Evolutionary conservation across 306 rosid species (phyloP).

Genomic region (Lupinus albus): DNA sequence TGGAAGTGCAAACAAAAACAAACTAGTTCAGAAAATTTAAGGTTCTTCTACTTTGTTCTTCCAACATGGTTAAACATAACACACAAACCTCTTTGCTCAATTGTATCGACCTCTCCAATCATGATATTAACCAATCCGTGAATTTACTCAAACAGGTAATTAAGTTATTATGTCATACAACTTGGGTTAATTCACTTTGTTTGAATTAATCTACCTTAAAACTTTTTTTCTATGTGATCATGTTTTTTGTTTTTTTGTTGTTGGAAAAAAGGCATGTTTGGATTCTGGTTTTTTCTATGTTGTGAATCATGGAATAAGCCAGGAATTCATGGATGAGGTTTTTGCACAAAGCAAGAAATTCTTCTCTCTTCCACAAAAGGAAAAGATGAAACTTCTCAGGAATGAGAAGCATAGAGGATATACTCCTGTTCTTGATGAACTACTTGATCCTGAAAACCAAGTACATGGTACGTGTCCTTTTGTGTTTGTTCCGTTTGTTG

Average conservation of each 20-base stretch:
- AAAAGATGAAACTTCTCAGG: constrained; percentile 79
- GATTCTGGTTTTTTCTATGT: constrained; percentile 95
- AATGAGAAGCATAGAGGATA: constrained; percentile 84
- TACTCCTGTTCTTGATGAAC: constrained; percentile 84
- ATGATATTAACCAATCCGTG: constrained; percentile 64
- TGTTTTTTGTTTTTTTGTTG: not conserved
- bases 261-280: constrained; percentile 66
- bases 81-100: constrained; percentile 53
- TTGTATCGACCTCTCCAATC: constrained; percentile 69
- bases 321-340: constrained; percentile 72
- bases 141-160: constrained; percentile 72
- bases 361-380: constrained; percentile 57
- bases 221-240: not conserved
- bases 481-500: constrained; percentile 2
- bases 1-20: not conserved
- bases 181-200: constrained; percentile 9
- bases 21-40: not conserved
- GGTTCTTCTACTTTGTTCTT: constrained; percentile 32
- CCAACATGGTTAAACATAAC: constrained; percentile 55
- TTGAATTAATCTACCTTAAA: not conserved
- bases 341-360: constrained; percentile 69
- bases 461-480: constrained; percentile 52
- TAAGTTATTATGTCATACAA: not conserved
- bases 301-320: constrained; percentile 78
- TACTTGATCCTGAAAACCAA: constrained; percentile 77